phyloP scores from a whole-genome alignment of 345 rosid genomes.

The Noccaea bulbosa region DNA sequence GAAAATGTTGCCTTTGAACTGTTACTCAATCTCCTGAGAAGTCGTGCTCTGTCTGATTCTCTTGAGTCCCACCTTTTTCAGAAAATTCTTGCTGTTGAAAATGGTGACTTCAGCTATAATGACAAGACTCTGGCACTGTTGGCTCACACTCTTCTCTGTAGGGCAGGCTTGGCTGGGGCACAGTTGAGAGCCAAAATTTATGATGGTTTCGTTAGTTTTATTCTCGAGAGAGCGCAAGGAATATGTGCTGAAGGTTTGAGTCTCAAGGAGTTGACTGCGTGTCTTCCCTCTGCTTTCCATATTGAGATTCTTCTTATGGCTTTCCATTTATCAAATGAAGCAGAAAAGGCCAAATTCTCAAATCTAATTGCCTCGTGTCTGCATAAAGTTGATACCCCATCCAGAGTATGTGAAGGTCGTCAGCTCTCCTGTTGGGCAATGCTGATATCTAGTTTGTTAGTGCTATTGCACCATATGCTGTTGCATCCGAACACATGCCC shows the following conservation, averaged over 20 bases:
- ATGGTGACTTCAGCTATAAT: constrained; percentile 63
- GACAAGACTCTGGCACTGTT: constrained; percentile 76
- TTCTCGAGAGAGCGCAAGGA: constrained; percentile 57
- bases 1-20: constrained; percentile 73
- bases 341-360: constrained; percentile 68
- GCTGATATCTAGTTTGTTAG: constrained; percentile 80
- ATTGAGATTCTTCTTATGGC: constrained; percentile 91
- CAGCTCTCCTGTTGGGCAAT: constrained; percentile 88
- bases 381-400: constrained; percentile 50
- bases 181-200: constrained; percentile 69
- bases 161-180: constrained; percentile 64
- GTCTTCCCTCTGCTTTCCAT: constrained; percentile 87
- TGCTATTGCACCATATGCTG: constrained; percentile 83
- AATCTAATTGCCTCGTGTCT: constrained; percentile 60
- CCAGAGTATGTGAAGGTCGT: constrained; percentile 44
- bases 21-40: constrained; percentile 65
- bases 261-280: constrained; percentile 63
- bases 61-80: constrained; percentile 80
- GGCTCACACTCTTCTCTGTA: constrained; percentile 68
- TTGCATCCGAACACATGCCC: constrained; percentile 72
- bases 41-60: constrained; percentile 61
- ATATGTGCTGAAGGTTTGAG: constrained; percentile 56
- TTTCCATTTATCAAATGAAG: constrained; percentile 81
- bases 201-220: constrained; percentile 59
- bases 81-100: constrained; percentile 71